A percentile compares a stretch with the other conserved stretches of the same genome.
Conservation (phyloP, 2,329 filamentous ascomycete species). For the Microdochium nivale region DNA sequence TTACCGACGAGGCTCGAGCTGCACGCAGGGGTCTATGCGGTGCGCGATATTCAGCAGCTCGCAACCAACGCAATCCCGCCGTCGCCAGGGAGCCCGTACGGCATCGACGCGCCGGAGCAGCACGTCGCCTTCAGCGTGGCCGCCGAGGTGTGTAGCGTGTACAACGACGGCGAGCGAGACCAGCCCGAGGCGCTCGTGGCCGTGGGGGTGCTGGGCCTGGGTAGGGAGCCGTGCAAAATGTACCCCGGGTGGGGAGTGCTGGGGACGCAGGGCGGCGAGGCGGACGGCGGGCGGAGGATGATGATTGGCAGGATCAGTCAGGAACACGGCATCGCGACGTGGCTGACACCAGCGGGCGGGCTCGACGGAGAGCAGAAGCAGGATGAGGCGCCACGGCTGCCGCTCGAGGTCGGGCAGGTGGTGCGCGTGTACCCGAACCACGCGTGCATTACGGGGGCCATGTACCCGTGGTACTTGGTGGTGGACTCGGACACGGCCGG, state of each 20-base stretch:
- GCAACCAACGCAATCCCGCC: slow-evolving; percentile 36
- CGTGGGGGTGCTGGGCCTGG: slow-evolving; percentile 49
- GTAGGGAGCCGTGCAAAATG: slow-evolving; percentile 49
- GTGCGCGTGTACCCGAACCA: slow-evolving; percentile 52
- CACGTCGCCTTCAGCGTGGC: slow-evolving; percentile 49
- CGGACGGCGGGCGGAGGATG: slow-evolving; percentile 17
- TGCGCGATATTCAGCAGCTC: slow-evolving; percentile 57
- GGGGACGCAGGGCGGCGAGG: slow-evolving; percentile 7
- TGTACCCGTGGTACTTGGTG: slow-evolving; percentile 51
- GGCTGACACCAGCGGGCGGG: slow-evolving; percentile 19
- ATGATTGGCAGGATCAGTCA: slow-evolving; percentile 56
- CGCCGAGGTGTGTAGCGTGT: slow-evolving; percentile 53
- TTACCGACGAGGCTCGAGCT: slow-evolving; percentile 40
- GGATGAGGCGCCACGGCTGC: slow-evolving; percentile 12
- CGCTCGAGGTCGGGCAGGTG: slow-evolving; percentile 12
- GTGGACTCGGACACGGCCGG: slow-evolving; percentile 26
- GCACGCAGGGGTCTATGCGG: slow-evolving; percentile 57
- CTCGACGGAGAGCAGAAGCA: slow-evolving; percentile 14
- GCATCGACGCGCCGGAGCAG: slow-evolving; percentile 9
- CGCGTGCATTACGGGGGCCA: slow-evolving; percentile 52
- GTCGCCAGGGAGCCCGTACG: neutral
- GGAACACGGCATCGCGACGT: slow-evolving; percentile 53
- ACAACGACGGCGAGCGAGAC: slow-evolving; percentile 27
- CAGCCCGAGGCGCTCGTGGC: slow-evolving; percentile 45
- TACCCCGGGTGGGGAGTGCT: slow-evolving; percentile 56